phyloP scores from a whole-genome alignment of 163 green algal genomes.

The Scenedesmus sp. region DNA sequence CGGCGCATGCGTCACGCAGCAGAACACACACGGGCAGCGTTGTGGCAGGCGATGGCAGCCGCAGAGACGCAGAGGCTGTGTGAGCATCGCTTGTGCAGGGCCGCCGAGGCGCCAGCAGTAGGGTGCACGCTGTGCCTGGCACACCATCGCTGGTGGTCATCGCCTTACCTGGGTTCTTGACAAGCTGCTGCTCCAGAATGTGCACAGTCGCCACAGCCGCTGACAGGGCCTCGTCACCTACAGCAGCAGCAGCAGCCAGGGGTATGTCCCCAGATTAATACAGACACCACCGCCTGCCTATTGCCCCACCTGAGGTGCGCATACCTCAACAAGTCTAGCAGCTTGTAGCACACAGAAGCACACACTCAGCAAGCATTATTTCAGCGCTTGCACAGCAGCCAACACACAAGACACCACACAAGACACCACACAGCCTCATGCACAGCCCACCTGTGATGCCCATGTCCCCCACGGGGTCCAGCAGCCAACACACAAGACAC shows the following conservation, averaged over 20 bases:
- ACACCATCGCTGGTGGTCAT: conserved; percentile 7
- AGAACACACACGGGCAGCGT: not conserved
- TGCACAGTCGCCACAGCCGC: conserved; percentile 66
- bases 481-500: too few species aligned
- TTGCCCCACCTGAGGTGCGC: conserved; percentile 77
- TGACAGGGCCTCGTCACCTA: conserved; percentile 65
- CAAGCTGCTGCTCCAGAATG: conserved; percentile 75
- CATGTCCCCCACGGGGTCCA: too few species aligned
- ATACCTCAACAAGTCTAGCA: conserved; percentile 91
- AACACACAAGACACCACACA: too few species aligned
- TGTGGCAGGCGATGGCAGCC: not conserved
- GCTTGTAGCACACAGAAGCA: too few species aligned
- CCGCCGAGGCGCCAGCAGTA: not conserved
- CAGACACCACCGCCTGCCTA: too few species aligned
- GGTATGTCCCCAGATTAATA: too few species aligned
- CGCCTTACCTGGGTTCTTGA: conserved; percentile 65
- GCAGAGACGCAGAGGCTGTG: not conserved
- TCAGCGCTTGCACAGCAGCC: conserved; percentile 45
- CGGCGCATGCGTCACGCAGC: too few species aligned
- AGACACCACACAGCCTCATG: too few species aligned
- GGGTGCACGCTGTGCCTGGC: not conserved
- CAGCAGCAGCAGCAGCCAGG: not conserved
- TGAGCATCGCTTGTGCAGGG: not conserved
- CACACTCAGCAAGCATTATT: too few species aligned
- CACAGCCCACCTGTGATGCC: too few species aligned